Conservation (phyloP, 371 early-diverging fungal genomes). For the Mucor piriformis region DNA sequence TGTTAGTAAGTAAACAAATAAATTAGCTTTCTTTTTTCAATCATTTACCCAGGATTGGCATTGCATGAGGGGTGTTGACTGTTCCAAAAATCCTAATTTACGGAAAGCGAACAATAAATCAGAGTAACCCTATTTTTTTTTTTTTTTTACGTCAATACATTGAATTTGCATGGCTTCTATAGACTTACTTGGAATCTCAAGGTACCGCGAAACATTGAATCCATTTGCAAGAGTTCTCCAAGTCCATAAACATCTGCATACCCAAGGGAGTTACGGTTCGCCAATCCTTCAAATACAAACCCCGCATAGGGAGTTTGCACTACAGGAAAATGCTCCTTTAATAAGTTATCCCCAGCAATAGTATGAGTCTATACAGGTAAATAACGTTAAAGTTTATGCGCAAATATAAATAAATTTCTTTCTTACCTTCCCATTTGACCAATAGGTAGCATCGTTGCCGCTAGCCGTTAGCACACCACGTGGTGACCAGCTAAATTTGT, state of each 20-base stretch:
- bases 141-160: too few relatives aligned
- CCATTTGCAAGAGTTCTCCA: constrained; percentile 65
- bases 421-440: constrained; percentile 69
- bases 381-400: background rate
- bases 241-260: constrained; percentile 72
- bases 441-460: constrained; percentile 81
- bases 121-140: constrained; percentile 55
- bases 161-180: too few relatives aligned
- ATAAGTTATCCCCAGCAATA: constrained; percentile 77
- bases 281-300: constrained; percentile 83
- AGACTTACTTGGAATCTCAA: constrained; percentile 68
- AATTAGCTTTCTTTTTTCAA: background rate
- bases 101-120: constrained; percentile 66
- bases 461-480: constrained; percentile 86
- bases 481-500: constrained; percentile 92
- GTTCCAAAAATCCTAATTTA: constrained; percentile 56
- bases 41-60: constrained; percentile 52
- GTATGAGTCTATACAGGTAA: constrained; percentile 19
- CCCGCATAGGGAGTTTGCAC: constrained; percentile 76
- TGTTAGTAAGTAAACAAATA: too few relatives aligned
- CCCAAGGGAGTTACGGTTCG: constrained; percentile 79
- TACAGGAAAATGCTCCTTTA: constrained; percentile 64
- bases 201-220: constrained; percentile 88
- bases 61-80: constrained; percentile 29
- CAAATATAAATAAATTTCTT: background rate